phyloP scores from a whole-genome alignment of 257 asterid species.

The Fraxinus anomala region DNA sequence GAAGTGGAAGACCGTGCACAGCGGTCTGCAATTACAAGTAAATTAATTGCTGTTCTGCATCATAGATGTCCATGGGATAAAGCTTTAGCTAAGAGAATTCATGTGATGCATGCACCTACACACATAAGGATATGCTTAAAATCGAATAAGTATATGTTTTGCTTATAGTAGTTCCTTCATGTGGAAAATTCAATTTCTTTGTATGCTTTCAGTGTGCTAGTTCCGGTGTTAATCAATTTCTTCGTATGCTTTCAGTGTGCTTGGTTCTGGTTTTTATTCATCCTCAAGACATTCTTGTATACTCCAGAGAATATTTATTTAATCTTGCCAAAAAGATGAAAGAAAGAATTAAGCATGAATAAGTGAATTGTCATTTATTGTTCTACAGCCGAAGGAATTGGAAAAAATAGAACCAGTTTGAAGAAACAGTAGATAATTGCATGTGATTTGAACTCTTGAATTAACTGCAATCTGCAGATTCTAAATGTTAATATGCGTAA shows the following conservation, averaged over 20 bases:
- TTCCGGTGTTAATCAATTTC: not conserved
- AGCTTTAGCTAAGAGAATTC: constrained; percentile 1
- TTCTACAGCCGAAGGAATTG: not conserved
- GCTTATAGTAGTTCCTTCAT: not conserved
- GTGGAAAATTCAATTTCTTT: not conserved
- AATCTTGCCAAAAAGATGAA: not conserved
- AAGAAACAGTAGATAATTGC: not conserved
- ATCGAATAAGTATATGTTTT: not conserved
- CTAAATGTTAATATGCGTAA: not conserved
- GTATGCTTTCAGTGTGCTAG: not conserved
- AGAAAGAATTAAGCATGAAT: not conserved
- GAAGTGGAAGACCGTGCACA: constrained; percentile 99
- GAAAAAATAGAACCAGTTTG: not conserved
- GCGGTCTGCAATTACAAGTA: constrained; percentile 96
- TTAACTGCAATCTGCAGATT: not conserved
- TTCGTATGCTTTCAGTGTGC: not conserved
- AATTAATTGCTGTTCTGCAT: constrained; percentile 12
- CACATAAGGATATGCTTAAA: constrained; percentile 1
- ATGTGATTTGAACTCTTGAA: not conserved
- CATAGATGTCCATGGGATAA: not conserved
- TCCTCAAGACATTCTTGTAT: not conserved
- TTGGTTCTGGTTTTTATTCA: not conserved
- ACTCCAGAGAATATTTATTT: not conserved
- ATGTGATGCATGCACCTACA: not conserved
- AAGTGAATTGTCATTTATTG: not conserved